A percentile compares a stretch with the other conserved stretches of the same genome.
These are phyloP conservation scores for Pichia cephalocereana DNA, from an alignment of 805 yeast genomes.

Conservation along the genomic window DNA sequence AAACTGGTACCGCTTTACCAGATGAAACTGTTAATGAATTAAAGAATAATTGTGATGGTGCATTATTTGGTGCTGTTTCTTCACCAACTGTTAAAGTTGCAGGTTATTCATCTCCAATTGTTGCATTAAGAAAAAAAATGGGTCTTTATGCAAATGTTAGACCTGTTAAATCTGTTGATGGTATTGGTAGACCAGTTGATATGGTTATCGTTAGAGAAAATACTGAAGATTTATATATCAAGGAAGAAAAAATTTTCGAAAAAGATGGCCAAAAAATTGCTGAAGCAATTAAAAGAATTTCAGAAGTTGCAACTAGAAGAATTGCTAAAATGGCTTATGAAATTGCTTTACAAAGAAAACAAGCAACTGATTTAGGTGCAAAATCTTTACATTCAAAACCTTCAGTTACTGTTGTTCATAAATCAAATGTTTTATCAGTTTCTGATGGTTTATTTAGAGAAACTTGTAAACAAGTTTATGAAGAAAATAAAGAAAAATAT, in stretches of 20 bases:
- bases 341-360: constrained; percentile 86
- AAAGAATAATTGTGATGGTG: constrained; percentile 85
- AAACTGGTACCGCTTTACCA: constrained; percentile 94
- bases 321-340: constrained; percentile 90
- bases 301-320: constrained; percentile 75
- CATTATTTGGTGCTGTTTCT: constrained; percentile 94
- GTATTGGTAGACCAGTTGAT: constrained; percentile 83
- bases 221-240: constrained; percentile 95
- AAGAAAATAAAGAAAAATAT: constrained; percentile 48
- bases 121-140: constrained; percentile 92
- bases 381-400: constrained; percentile 47
- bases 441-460: constrained; percentile 97
- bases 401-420: constrained; percentile 86
- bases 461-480: constrained; percentile 55
- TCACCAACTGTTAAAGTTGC: constrained; percentile 91
- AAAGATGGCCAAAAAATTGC: constrained; percentile 85
- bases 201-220: constrained; percentile 98
- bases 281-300: constrained; percentile 94
- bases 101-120: constrained; percentile 97
- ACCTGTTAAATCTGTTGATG: constrained; percentile 90
- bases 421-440: constrained; percentile 86
- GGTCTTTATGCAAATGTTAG: constrained; percentile 95
- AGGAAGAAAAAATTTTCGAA: constrained; percentile 75
- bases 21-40: constrained; percentile 79
- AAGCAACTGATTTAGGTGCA: constrained; percentile 56